Evolutionary conservation across 441 rosid species (phyloP), one percentile per base, ranked within the genome.

Genomic region (Euphorbia schlechtendalii): DNA sequence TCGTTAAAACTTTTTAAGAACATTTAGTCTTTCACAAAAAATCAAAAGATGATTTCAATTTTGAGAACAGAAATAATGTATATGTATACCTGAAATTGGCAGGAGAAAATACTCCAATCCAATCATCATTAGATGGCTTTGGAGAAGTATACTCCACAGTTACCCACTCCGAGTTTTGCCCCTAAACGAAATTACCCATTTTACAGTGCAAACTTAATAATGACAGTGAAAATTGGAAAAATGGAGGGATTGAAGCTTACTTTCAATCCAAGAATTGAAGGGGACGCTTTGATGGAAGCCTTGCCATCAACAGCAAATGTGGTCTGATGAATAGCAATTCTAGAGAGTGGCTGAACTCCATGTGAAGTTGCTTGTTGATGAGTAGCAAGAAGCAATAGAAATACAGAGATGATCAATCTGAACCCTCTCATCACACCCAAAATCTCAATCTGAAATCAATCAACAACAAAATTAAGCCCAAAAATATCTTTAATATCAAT

Each of bases 51-150:
- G n/a, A n/a, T n/a, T n/a, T n/a, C n/a, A n/a, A n/a, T n/a, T n/a
- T n/a, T n/a, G n/a, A n/a, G n/a, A n/a, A n/a, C n/a, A n/a, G n/a
- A n/a, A n/a, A n/a, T n/a, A n/a, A n/a, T n/a, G n/a, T n/a, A 6
- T 2, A 6, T 17, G 45, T 40, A 36, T 70, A 88, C 98, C 85
- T 88, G 82, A 91, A 84, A 74, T 88, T 80, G 46, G 88, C 86
- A 27, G 98, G 96, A 67, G 98, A 91, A 76, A 91, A 88, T 56
- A 91, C 94, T 68, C 88, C 98, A 73, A 91, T 84, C 94, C 98
- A 91, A 65, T 91, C 92, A 77, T 79, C 89, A 72, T 61, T 62
- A 17, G 90, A 83, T 49, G 96, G 94, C 63, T 71, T 74, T 13
- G 81, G 80, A 70, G 77, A 78, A 62, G 69, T 59, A 64, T 72